phyloP scores from a whole-genome alignment of 257 asterid genomes.

The Nicotiana knightiana region DNA sequence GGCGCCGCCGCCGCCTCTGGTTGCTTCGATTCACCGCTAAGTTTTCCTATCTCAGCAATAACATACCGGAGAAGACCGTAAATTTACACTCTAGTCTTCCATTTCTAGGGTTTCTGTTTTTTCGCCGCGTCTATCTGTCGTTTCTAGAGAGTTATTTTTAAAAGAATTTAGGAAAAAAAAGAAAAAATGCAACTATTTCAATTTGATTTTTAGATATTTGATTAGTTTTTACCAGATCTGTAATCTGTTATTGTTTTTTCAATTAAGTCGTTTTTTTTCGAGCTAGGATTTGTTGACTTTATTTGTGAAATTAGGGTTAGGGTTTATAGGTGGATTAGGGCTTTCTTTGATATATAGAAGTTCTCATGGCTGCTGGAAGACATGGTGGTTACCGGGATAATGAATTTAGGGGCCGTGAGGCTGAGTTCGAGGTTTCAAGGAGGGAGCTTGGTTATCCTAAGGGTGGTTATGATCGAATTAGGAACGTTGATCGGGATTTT shows the following conservation, averaged over 20 bases:
- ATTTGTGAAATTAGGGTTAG: conserved; percentile 11
- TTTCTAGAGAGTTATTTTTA: background rate
- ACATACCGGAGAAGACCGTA: background rate
- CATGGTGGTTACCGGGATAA: conserved; percentile 60
- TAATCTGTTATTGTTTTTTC: background rate
- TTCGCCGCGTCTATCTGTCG: background rate
- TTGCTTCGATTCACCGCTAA: conserved; percentile 3
- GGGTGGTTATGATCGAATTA: conserved; percentile 42
- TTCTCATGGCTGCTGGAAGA: conserved; percentile 68
- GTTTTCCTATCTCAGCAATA: conserved; percentile 1
- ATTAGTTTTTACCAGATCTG: background rate
- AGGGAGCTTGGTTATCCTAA: conserved; percentile 39
- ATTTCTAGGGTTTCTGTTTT: conserved; percentile 4
- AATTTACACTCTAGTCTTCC: background rate
- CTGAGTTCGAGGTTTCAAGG: conserved; percentile 42
- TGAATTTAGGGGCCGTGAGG: conserved; percentile 53
- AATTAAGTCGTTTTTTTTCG: background rate
- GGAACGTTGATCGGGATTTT: conserved; percentile 37
- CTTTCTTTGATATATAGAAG: conserved; percentile 1
- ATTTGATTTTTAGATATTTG: background rate
- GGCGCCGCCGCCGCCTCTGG: conserved; percentile 14
- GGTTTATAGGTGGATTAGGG: conserved; percentile 18
- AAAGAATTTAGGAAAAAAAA: background rate
- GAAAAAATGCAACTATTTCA: background rate
- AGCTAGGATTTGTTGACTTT: conserved; percentile 1